These are phyloP conservation scores for Huntiella decipiens DNA, from an alignment of 2,329 filamentous ascomycete species.

Conservation along the genomic window DNA sequence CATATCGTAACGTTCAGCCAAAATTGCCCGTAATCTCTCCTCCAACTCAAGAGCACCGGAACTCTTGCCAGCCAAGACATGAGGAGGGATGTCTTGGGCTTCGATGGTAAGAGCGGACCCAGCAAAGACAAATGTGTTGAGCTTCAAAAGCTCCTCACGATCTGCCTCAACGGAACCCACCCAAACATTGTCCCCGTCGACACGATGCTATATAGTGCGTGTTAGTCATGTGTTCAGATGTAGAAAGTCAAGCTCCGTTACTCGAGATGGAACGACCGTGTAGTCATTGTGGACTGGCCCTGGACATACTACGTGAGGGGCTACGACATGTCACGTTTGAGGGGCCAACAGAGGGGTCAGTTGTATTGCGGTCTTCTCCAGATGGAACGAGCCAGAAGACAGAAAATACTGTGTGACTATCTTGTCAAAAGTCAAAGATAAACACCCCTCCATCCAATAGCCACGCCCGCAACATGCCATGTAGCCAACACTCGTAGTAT, in stretches of 20 bases:
- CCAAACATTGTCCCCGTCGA: conserved; percentile 49
- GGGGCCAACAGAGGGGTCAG: neutral
- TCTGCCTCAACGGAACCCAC: conserved; percentile 47
- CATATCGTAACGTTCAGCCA: conserved; percentile 55
- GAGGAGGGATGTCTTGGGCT: conserved; percentile 2
- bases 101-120: conserved; percentile 31
- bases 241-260: neutral
- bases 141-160: conserved; percentile 42
- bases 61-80: conserved; percentile 20
- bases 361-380: conserved; percentile 9
- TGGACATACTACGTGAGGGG: neutral
- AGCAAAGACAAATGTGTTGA: conserved; percentile 52
- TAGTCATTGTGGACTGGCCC: no score
- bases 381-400: conserved; percentile 5
- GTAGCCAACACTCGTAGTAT: neutral
- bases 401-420: conserved; percentile 10
- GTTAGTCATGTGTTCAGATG: conserved; percentile 29
- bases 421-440: conserved; percentile 17
- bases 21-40: conserved; percentile 48
- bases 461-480: neutral
- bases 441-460: conserved; percentile 8
- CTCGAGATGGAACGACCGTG: neutral
- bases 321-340: neutral
- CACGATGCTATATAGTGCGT: conserved; percentile 41
- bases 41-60: conserved; percentile 41